Base-by-base conservation (phyloP, 1,284 basidiomycete genomes). In the Marasmius sp. region DNA sequence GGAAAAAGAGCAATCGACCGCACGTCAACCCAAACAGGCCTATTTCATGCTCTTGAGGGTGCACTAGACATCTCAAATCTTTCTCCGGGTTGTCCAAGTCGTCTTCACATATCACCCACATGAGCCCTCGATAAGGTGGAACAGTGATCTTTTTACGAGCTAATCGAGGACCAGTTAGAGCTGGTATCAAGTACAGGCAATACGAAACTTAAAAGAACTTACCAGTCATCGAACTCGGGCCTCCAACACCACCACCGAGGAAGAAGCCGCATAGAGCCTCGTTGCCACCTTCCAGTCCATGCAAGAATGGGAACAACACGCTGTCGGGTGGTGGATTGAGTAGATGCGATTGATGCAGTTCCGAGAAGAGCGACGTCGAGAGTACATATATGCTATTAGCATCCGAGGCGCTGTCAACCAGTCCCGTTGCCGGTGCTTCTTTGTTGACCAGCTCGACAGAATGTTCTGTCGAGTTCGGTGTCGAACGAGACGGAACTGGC, bases 281-380 rank as follows among this genome's bases (percentile, higher is more conserved):
- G 71, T 92, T 92, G 64, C 88, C 82, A 67, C 91, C 88, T 69
- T 94, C 92, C 71, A 96, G 80, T 61, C 92, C 88, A 72, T 94
- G 88, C 58, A 93, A 75, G 80, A 95, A 92, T 34, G 94, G 89
- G 74, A 94, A 92, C 69, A 95, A 82, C 69, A 90, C 82, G 53
- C 81, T 78, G 77, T 94, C 92, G 1, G 89, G 88, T 3, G 91
- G 85, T 72, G 92, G 88, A 3, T 84, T 77, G 61, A 85, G 81
- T 64, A 85, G 75, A 67, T 91, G 84, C n/a, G 79, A 72, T 66
- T 85, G 80, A 61, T 91, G 87, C 61, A 93, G 76, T 47, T 78
- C 72, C 2, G 84, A 79, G 70, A 92, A 92, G 62, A 85, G 75
- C 20, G 72, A 43, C 1, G 87, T 78, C 37, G 83, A 72, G 67